phyloP scores from a whole-genome alignment of 192 early-diverging fungal genomes.

The Rhizoclosmatium globosum region DNA sequence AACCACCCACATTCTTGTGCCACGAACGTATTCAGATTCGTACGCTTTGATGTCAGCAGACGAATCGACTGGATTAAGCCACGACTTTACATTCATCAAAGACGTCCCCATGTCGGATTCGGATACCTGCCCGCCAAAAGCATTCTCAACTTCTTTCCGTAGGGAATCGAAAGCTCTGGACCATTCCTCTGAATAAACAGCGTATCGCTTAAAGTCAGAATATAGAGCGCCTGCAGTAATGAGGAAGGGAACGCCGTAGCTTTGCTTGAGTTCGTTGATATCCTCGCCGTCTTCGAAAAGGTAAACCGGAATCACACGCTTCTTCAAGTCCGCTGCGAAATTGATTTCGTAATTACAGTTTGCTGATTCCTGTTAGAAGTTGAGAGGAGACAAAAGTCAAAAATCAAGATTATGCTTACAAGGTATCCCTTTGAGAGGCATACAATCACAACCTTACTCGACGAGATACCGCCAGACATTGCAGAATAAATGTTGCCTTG shows the following conservation, averaged over 20 bases:
- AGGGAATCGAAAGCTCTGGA: background rate
- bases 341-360: conserved; percentile 21
- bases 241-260: conserved; percentile 1
- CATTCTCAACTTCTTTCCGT: background rate
- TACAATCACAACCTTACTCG: conserved; percentile 24
- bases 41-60: conserved; percentile 19
- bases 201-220: conserved; percentile 4
- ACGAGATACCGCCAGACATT: conserved; percentile 24
- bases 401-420: too few species aligned
- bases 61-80: conserved; percentile 33
- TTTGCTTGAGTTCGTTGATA: background rate
- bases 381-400: background rate
- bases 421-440: conserved; percentile 20
- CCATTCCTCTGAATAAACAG: background rate
- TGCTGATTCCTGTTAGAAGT: conserved; percentile 16
- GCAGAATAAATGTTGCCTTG: conserved; percentile 18
- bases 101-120: background rate
- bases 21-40: conserved; percentile 11
- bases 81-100: background rate
- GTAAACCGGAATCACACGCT: conserved; percentile 5
- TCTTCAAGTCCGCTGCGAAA: conserved; percentile 24
- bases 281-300: conserved; percentile 9
- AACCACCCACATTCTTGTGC: conserved; percentile 18
- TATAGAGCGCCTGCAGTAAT: conserved; percentile 23
- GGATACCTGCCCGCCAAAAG: background rate